These are phyloP conservation scores for Magnolia officinalis DNA, from an alignment of 164 flowering plant species.

Conservation along the genomic window DNA sequence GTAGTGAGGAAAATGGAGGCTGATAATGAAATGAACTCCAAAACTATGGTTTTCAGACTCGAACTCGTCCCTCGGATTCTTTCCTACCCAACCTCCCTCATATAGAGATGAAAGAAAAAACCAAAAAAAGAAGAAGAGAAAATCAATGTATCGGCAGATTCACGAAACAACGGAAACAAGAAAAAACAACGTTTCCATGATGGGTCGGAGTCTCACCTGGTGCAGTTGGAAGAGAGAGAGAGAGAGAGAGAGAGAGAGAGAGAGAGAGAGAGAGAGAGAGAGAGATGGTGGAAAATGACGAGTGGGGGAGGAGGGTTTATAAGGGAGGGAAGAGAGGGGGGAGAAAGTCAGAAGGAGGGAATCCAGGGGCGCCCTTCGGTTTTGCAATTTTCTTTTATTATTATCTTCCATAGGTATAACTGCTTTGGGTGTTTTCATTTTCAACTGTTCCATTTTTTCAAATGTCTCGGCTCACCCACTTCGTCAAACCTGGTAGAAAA, in stretches of 20 bases:
- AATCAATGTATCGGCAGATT: too few species aligned
- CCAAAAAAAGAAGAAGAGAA: not conserved
- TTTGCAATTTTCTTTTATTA: not conserved
- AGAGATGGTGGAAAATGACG: not conserved
- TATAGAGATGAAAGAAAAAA: too few species aligned
- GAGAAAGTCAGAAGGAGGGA: not conserved
- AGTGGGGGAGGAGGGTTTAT: not conserved
- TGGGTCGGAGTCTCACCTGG: not conserved
- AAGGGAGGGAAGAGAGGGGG: not conserved
- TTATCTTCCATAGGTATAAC: not conserved
- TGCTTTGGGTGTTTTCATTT: not conserved
- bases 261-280: not conserved
- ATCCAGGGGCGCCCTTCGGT: slow-evolving; percentile 2
- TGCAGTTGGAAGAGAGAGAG: not conserved
- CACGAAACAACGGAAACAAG: too few species aligned
- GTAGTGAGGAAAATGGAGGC: too few species aligned
- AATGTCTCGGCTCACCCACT: not conserved
- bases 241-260: not conserved
- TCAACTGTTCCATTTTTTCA: not conserved
- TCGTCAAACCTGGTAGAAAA: not conserved
- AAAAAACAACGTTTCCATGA: too few species aligned
- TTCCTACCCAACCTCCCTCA: too few species aligned
- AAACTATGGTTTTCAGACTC: too few species aligned
- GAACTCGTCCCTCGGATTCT: too few species aligned
- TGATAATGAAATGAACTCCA: too few species aligned